phyloP scores from a whole-genome alignment of 805 yeast species.

The Metschnikowia hibisci region DNA sequence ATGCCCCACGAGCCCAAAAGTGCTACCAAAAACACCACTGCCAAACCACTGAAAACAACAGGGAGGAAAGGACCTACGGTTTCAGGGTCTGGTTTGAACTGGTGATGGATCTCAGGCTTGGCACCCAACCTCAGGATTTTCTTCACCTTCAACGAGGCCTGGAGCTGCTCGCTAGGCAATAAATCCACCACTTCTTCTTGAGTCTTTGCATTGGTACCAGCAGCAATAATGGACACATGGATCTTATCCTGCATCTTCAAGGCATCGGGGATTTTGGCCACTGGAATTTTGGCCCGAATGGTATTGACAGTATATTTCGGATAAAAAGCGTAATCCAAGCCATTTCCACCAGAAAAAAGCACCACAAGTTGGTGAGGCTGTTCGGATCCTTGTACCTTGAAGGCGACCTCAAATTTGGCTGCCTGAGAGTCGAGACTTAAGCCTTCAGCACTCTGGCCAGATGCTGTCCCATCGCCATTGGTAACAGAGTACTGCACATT shows the following conservation, averaged over 20 bases:
- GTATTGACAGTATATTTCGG: slow-evolving; percentile 25
- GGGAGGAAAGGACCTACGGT: slow-evolving; percentile 54
- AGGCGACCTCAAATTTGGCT: slow-evolving; percentile 29
- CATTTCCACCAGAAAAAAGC: slow-evolving; percentile 26
- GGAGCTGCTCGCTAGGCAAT: slow-evolving; percentile 26
- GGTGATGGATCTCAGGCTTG: slow-evolving; percentile 60
- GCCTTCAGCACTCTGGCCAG: slow-evolving; percentile 28
- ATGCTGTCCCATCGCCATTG: slow-evolving; percentile 25
- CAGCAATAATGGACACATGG: slow-evolving; percentile 29
- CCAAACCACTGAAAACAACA: slow-evolving; percentile 43
- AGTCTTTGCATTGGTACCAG: slow-evolving; percentile 19
- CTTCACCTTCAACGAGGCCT: slow-evolving; percentile 21
- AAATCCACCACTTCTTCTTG: slow-evolving; percentile 28
- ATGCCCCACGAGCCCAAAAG: slow-evolving; percentile 45
- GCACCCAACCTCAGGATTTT: slow-evolving; percentile 41
- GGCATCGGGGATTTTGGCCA: slow-evolving; percentile 30
- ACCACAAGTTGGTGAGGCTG: slow-evolving; percentile 37
- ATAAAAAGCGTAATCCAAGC: slow-evolving; percentile 30
- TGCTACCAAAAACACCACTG: slow-evolving; percentile 38
- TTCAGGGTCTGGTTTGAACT: slow-evolving; percentile 51
- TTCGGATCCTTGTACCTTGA: slow-evolving; percentile 21
- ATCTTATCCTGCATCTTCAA: slow-evolving; percentile 33
- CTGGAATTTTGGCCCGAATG: slow-evolving; percentile 25
- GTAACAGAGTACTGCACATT: slow-evolving; percentile 28
- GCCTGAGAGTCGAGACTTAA: slow-evolving; percentile 28